These are phyloP conservation scores for Phytophthora vignae DNA, from an alignment of 352 stramenopile species.

Conservation along the genomic window DNA sequence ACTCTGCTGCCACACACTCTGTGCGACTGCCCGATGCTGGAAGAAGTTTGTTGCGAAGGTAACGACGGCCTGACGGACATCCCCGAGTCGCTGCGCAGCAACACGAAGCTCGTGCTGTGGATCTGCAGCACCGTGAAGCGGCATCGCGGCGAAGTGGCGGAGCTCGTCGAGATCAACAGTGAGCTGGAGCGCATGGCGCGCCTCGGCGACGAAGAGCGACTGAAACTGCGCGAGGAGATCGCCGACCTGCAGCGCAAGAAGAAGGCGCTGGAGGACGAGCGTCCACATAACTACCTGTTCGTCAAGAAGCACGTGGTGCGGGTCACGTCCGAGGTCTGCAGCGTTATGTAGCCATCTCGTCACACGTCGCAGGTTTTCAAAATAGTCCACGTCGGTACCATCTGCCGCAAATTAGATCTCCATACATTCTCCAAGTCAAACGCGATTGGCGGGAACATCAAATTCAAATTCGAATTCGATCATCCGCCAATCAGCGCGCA, in stretches of 20 bases:
- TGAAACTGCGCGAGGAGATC: slow-evolving; percentile 75
- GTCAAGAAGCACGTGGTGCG: slow-evolving; percentile 69
- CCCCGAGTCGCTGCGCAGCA: slow-evolving; percentile 69
- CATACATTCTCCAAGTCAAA: background rate
- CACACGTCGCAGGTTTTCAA: slow-evolving; percentile 39
- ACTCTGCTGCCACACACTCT: slow-evolving; percentile 72
- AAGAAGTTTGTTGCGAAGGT: slow-evolving; percentile 61
- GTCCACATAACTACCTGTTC: slow-evolving; percentile 75
- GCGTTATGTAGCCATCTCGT: slow-evolving; percentile 61
- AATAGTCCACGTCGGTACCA: background rate
- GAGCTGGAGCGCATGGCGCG: slow-evolving; percentile 80
- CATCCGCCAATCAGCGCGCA: slow-evolving; percentile 7
- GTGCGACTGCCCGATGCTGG: slow-evolving; percentile 68
- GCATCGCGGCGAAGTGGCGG: slow-evolving; percentile 63
- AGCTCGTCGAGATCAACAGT: slow-evolving; percentile 80
- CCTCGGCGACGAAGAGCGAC: slow-evolving; percentile 75
- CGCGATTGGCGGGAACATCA: slow-evolving; percentile 9
- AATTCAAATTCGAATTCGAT: slow-evolving; percentile 27
- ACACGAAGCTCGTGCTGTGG: slow-evolving; percentile 81
- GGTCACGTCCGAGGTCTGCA: slow-evolving; percentile 68
- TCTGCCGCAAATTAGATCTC: background rate
- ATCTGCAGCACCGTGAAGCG: slow-evolving; percentile 83
- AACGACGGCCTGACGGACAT: slow-evolving; percentile 71
- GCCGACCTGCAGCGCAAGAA: slow-evolving; percentile 69
- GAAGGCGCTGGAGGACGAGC: slow-evolving; percentile 60